These are phyloP conservation scores for Phytophthora aleatoria DNA, from an alignment of 352 stramenopile species.

Conservation along the genomic window DNA sequence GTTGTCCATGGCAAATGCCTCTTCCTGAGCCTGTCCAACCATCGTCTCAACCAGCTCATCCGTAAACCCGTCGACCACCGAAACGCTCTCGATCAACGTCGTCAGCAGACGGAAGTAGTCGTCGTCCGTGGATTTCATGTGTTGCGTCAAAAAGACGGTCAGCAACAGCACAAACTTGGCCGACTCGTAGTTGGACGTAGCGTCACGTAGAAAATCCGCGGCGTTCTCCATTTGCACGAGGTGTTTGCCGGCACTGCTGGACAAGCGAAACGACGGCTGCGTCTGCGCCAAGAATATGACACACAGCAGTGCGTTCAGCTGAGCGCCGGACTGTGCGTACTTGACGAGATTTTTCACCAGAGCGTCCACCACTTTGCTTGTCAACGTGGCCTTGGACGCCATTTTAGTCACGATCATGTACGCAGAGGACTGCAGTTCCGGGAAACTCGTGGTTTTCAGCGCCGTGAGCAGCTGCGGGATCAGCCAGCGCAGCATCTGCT, in stretches of 20 bases:
- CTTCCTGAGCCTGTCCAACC: slow-evolving; percentile 44
- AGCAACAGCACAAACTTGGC: slow-evolving; percentile 72
- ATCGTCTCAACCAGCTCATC: slow-evolving; percentile 57
- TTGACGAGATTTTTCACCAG: slow-evolving; percentile 81
- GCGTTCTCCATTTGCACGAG: slow-evolving; percentile 71
- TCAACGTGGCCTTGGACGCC: slow-evolving; percentile 77
- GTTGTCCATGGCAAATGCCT: slow-evolving; percentile 46
- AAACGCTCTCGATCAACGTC: slow-evolving; percentile 47
- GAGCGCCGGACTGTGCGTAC: slow-evolving; percentile 62
- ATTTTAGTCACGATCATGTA: slow-evolving; percentile 90
- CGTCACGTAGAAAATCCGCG: slow-evolving; percentile 66
- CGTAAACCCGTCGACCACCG: slow-evolving; percentile 51
- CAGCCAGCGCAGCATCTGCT: slow-evolving; percentile 79
- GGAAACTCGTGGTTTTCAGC: slow-evolving; percentile 68
- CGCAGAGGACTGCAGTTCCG: slow-evolving; percentile 78
- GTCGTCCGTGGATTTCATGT: slow-evolving; percentile 48
- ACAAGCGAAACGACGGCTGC: slow-evolving; percentile 69
- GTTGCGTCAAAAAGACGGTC: slow-evolving; percentile 50
- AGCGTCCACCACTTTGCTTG: slow-evolving; percentile 72
- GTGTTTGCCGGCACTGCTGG: slow-evolving; percentile 62
- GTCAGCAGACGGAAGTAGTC: slow-evolving; percentile 42
- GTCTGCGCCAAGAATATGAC: slow-evolving; percentile 79
- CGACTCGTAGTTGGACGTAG: slow-evolving; percentile 72
- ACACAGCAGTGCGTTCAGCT: slow-evolving; percentile 79
- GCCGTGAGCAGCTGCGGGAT: slow-evolving; percentile 75